Evolutionary conservation across 345 rosid species (phyloP).

Genomic region (Chamaenerion angustifolium): DNA sequence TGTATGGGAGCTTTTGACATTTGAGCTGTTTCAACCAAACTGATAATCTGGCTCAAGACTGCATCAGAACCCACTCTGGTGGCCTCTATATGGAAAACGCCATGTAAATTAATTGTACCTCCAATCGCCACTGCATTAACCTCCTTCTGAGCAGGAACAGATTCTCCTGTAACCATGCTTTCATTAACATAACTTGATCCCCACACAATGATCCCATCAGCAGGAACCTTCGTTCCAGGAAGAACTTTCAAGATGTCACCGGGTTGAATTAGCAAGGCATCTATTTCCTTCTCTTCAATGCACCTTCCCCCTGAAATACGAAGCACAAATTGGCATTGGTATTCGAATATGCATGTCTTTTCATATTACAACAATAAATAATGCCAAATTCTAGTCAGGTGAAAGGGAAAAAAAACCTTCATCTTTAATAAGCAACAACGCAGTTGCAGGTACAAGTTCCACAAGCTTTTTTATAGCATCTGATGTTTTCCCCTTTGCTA

Average conservation of each 20-base stretch:
- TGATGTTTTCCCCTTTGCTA: constrained; percentile 96
- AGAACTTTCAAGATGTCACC: constrained; percentile 89
- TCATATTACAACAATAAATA: background rate
- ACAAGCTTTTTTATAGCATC: constrained; percentile 97
- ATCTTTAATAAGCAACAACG: constrained; percentile 65
- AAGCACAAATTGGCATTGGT: background rate
- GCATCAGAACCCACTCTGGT: constrained; percentile 91
- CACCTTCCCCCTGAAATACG: constrained; percentile 41
- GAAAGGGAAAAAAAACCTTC: constrained; percentile 34
- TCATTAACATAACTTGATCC: constrained; percentile 96
- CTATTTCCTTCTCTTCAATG: constrained; percentile 79
- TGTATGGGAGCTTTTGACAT: constrained; percentile 99
- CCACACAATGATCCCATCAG: constrained; percentile 86
- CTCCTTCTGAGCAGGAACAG: constrained; percentile 74
- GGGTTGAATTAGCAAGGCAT: constrained; percentile 82
- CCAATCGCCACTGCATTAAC: constrained; percentile 62
- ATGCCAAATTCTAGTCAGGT: background rate
- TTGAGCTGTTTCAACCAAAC: constrained; percentile 95
- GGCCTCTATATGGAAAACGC: constrained; percentile 74
- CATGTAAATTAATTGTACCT: constrained; percentile 93
- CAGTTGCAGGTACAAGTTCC: constrained; percentile 93
- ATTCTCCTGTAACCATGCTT: constrained; percentile 98
- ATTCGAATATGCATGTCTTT: too few relatives aligned
- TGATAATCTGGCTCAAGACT: constrained; percentile 90
- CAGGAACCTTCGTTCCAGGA: constrained; percentile 93